Conservation (phyloP, 345 rosid species). For the Melaleuca quinquenervia region DNA sequence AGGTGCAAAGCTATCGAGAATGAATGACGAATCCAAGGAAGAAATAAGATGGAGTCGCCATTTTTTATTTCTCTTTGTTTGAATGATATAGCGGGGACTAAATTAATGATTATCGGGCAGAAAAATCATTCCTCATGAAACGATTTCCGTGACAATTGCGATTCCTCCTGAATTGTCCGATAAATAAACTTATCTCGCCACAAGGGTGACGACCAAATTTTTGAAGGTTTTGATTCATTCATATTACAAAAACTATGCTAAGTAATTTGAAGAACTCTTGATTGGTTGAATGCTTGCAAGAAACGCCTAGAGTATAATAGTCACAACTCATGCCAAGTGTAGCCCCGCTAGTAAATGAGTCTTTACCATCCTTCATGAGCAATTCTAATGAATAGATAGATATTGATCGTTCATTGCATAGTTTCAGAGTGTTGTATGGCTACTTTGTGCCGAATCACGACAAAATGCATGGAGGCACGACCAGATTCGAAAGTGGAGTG, state of each 20-base stretch:
- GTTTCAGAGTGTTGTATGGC: not conserved
- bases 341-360: not conserved
- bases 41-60: not conserved
- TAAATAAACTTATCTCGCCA: not conserved
- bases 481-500: not conserved
- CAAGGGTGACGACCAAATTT: not conserved
- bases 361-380: not conserved
- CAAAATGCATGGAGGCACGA: not conserved
- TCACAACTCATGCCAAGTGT: not conserved
- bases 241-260: not conserved
- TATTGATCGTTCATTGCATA: not conserved
- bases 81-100: not conserved
- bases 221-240: not conserved
- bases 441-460: not conserved
- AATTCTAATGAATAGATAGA: not conserved
- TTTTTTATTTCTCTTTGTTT: not conserved
- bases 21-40: not conserved
- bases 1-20: not conserved
- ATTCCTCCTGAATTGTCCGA: not conserved
- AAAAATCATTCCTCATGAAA: not conserved
- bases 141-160: not conserved
- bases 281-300: not conserved
- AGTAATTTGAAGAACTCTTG: not conserved
- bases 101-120: fast-evolving
- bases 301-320: not conserved